phyloP scores from a whole-genome alignment of 1,284 basidiomycete species.

The Apiotrichum gamsii region DNA sequence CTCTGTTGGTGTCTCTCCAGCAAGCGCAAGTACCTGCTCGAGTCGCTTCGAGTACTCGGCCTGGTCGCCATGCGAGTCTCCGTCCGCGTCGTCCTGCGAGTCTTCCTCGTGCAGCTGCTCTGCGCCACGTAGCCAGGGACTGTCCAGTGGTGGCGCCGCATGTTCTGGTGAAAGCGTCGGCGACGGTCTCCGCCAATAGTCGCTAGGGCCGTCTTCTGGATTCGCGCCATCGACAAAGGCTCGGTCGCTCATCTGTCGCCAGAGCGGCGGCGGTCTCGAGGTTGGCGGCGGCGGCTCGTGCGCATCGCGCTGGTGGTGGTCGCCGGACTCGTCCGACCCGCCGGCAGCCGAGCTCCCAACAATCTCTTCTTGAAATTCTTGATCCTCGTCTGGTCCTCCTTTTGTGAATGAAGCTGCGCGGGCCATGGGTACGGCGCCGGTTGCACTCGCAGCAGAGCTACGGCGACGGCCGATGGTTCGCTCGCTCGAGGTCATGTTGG shows the following conservation, averaged over 20 bases:
- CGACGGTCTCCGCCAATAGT: conserved; percentile 17
- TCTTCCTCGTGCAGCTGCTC: neutral
- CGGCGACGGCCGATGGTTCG: too few relatives aligned
- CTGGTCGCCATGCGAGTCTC: conserved; percentile 4
- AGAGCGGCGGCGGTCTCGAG: conserved; percentile 5
- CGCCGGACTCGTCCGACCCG: neutral
- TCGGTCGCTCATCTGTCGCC: conserved; percentile 10
- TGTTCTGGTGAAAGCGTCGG: conserved; percentile 4
- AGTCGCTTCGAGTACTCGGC: conserved; percentile 17
- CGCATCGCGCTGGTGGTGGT: neutral
- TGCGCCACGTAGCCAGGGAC: conserved; percentile 4
- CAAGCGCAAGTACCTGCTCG: conserved; percentile 12
- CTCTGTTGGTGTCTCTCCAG: conserved; percentile 1
- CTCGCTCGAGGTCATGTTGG: too few relatives aligned
- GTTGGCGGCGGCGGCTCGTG: conserved; percentile 1
- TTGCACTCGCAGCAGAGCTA: too few relatives aligned
- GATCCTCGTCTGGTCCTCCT: neutral
- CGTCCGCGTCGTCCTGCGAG: conserved; percentile 1
- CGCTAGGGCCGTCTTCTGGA: conserved; percentile 17
- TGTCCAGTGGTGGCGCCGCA: neutral
- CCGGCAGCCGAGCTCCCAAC: too few relatives aligned
- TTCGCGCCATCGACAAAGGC: conserved; percentile 4
- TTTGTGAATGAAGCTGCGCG: neutral
- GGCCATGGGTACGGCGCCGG: neutral
- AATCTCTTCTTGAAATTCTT: too few relatives aligned